Conservation (phyloP, 2,329 filamentous ascomycete species). For the Ambrosiella cleistominuta region DNA sequence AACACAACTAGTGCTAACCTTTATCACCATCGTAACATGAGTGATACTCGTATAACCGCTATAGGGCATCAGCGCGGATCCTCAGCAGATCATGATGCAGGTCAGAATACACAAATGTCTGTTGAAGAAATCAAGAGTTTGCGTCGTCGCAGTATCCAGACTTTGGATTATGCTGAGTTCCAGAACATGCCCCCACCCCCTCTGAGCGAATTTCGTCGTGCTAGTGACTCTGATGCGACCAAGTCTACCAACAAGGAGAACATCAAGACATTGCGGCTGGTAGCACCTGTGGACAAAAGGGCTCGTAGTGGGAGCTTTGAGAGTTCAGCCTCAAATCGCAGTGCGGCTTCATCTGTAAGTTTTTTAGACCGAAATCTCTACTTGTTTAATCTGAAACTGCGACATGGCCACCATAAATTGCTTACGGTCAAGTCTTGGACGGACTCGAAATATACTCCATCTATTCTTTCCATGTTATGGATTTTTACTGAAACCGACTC, state of each 20-base stretch:
- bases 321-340: conserved; percentile 41
- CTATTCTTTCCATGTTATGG: neutral
- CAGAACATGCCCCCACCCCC: conserved; percentile 15
- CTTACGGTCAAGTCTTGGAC: neutral
- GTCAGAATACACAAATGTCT: neutral
- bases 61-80: conserved; percentile 10
- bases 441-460: neutral
- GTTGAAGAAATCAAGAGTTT: conserved; percentile 49
- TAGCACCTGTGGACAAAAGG: conserved; percentile 20
- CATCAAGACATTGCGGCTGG: conserved; percentile 24
- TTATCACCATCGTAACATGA: conserved; percentile 17
- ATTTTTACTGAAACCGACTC: neutral
- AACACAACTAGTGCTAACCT: conserved; percentile 12
- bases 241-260: conserved; percentile 16
- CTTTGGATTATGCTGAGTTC: conserved; percentile 32
- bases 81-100: conserved; percentile 1
- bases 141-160: conserved; percentile 68
- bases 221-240: conserved; percentile 15
- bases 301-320: conserved; percentile 44
- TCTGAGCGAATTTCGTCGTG: conserved; percentile 9
- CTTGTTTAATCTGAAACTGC: conserved; percentile 4
- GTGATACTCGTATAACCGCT: conserved; percentile 14
- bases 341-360: conserved; percentile 49
- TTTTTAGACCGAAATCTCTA: neutral
- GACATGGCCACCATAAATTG: too few relatives aligned